A percentile compares a stretch with the other conserved stretches of the same genome.
These are phyloP conservation scores for Ceratocystiopsis brevicomis DNA, from an alignment of 2,329 filamentous ascomycete genomes.

Conservation along the genomic window DNA sequence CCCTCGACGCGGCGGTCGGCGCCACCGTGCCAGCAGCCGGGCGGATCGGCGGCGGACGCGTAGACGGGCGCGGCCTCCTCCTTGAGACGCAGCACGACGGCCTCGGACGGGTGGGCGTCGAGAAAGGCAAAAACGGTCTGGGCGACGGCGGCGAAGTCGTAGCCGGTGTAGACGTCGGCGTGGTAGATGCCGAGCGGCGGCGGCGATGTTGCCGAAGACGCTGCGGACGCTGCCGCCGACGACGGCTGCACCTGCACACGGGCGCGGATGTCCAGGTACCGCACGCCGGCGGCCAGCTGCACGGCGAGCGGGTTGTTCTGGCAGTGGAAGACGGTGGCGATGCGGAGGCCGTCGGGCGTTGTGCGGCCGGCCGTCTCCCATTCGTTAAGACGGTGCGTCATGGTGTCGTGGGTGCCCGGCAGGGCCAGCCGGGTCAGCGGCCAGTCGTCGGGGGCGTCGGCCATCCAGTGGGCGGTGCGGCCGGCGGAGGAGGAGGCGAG, in stretches of 20 bases:
- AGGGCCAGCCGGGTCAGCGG: conserved; percentile 26
- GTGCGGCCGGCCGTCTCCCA: neutral
- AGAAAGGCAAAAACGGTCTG: conserved; percentile 26
- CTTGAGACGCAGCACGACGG: conserved; percentile 31
- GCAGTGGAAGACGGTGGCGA: conserved; percentile 19
- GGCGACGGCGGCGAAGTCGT: conserved; percentile 24
- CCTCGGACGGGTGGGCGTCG: conserved; percentile 23
- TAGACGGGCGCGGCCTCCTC: conserved; percentile 23
- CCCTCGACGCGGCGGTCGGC: neutral
- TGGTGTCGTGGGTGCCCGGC: conserved; percentile 34
- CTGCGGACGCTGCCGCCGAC: neutral
- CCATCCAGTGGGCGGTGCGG: conserved; percentile 23
- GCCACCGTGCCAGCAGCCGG: neutral
- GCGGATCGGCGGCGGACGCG: conserved; percentile 2
- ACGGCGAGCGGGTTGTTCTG: conserved; percentile 26
- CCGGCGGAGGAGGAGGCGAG: conserved; percentile 4
- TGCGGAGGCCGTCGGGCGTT: too few species aligned
- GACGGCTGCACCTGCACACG: conserved; percentile 14
- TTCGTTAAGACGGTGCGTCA: conserved; percentile 25
- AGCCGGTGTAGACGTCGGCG: conserved; percentile 24
- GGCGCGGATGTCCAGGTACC: conserved; percentile 30
- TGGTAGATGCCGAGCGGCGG: conserved; percentile 29
- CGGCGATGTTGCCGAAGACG: neutral
- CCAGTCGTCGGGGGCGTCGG: conserved; percentile 20
- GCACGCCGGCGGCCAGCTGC: conserved; percentile 27